phyloP scores from a whole-genome alignment of 495 filamentous ascomycete genomes.

The Gamarada debralockiae region DNA sequence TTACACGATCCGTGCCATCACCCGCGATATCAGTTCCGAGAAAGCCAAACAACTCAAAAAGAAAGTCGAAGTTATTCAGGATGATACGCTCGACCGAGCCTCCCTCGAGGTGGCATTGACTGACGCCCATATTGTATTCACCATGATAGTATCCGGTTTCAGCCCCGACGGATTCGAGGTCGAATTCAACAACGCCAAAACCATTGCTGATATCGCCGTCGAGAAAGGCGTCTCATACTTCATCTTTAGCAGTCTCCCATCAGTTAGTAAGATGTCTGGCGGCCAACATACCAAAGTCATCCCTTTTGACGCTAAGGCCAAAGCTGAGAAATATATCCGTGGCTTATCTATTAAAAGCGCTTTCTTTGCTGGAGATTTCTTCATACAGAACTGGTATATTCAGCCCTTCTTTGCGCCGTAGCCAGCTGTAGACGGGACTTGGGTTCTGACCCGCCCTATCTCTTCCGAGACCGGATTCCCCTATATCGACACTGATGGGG shows the following conservation, averaged over 20 bases:
- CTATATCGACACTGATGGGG: constrained; percentile 39
- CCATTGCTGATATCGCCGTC: constrained; percentile 43
- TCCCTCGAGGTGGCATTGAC: constrained; percentile 41
- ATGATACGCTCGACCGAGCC: constrained; percentile 30
- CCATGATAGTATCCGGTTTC: constrained; percentile 39
- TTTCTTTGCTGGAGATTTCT: constrained; percentile 40
- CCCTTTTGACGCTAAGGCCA: constrained; percentile 43
- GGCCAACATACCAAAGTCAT: constrained; percentile 33
- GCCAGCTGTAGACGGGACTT: constrained; percentile 27
- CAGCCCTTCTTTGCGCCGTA: constrained; percentile 28
- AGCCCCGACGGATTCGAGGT: constrained; percentile 27
- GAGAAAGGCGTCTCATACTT: constrained; percentile 39
- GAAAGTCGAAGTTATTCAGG: constrained; percentile 32
- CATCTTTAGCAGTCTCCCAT: constrained; percentile 47
- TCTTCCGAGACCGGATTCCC: constrained; percentile 33
- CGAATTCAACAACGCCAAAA: constrained; percentile 39
- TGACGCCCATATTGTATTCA: constrained; percentile 44
- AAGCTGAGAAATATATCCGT: constrained; percentile 38
- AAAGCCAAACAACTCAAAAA: constrained; percentile 26
- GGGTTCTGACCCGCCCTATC: constrained; percentile 26
- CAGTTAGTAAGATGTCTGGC: constrained; percentile 29
- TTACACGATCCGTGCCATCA: constrained; percentile 51
- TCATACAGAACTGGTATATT: constrained; percentile 45
- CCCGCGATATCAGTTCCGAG: constrained; percentile 31
- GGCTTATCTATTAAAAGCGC: constrained; percentile 35